These are phyloP conservation scores for Beauveria scarabaeidicola DNA, from an alignment of 2,329 filamentous ascomycete species.

Conservation along the genomic window DNA sequence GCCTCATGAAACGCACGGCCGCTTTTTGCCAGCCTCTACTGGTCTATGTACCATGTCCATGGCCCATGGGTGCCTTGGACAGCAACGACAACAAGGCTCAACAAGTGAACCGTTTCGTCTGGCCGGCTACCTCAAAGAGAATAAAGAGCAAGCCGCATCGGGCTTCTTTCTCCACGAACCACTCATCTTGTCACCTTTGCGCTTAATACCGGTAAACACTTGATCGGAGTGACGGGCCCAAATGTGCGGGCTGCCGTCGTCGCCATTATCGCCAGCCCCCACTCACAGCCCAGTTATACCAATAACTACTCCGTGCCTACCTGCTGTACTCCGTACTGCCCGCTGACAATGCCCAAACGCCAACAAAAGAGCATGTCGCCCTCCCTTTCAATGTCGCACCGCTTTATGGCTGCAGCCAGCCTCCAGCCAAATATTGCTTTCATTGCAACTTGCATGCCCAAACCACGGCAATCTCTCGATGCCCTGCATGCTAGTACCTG, in stretches of 20 bases:
- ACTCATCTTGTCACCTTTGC: not conserved
- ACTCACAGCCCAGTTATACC: not conserved
- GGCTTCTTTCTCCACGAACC: not conserved
- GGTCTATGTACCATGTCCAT: not conserved
- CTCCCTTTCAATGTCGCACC: not conserved
- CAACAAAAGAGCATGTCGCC: not conserved
- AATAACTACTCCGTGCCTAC: too few species aligned
- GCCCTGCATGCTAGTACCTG: not conserved
- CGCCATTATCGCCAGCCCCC: not conserved
- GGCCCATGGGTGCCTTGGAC: not conserved
- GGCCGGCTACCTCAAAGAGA: not conserved
- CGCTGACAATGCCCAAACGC: too few species aligned
- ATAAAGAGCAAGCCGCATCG: not conserved
- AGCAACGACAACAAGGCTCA: not conserved
- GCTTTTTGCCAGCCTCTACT: not conserved
- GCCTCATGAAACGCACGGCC: not conserved
- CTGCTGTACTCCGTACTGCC: too few species aligned
- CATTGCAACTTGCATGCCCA: not conserved
- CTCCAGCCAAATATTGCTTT: slow-evolving; percentile 5
- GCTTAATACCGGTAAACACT: not conserved
- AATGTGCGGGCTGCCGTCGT: not conserved
- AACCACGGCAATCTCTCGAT: not conserved
- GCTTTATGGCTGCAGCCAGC: not conserved
- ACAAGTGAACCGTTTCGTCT: not conserved
- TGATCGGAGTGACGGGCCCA: not conserved